Evolutionary conservation across 2,329 filamentous ascomycete species (phyloP), one percentile per base, ranked within the genome.

Genomic region (Colletotrichum sansevieriae): DNA sequence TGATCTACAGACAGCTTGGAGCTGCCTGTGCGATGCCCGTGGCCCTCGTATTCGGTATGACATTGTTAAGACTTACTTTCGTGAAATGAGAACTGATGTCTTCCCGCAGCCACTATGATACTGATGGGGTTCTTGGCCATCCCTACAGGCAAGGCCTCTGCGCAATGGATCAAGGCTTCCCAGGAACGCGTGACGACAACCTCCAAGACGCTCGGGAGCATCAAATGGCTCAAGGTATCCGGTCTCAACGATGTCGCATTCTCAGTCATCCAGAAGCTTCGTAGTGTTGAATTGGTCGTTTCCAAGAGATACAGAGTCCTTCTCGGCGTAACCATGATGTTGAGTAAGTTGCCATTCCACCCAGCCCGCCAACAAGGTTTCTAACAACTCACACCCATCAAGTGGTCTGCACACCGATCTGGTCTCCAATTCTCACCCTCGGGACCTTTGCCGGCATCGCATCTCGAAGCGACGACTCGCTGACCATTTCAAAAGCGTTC

Each of bases 221-320:
- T 87, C 76, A 86, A 85, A 71, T 82, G 81, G 18, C 78, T 87
- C 63, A 87, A 86, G 70, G 81, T 87, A 62, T 78, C 82, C 0
- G 85, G 84, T 0, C 72, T 87, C 9, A 81, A 79, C 39, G 75
- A 80, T 12, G 78, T 78, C 3, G 83, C 72, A 76, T 75, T 74
- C 52, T 56, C 61, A 0, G 65, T 71, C 10, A 71, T 76, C 10
- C 67, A 72, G 20, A 62, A 63, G 4, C 37, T 75, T 13, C 71
- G 75, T 8, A 64, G 47, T 3, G 39, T 11, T 11, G 75, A 76
- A 41, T 56, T 76, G 4, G 59, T 65, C 64, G 71, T 29, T 12
- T 76, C 74, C 3, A 72, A 64, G 46, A 72, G 61, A 37, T 76
- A 68, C 63, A 65, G 74, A n/a, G 57, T 71, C 11, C 47, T 76